Evolutionary conservation across 768 basidiomycete species (phyloP), one percentile per base, ranked within the genome.

Genomic region (Russula virescens): DNA sequence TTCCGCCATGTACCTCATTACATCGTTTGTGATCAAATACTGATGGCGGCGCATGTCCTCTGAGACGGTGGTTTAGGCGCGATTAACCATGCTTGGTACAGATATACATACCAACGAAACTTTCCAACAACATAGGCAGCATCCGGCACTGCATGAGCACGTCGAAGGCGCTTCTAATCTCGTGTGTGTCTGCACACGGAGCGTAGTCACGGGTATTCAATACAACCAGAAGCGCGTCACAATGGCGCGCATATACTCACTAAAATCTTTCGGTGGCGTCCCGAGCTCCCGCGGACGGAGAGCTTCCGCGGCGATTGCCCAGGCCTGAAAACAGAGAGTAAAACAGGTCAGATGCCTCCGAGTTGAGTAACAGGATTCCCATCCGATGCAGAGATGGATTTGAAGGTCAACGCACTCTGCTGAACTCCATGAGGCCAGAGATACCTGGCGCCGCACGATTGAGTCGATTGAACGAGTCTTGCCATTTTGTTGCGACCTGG

Each of bases 401-500:
- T 31, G 31, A 31, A 26, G 2, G 43, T 14, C 10, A 1, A 56
- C 54, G 48, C 60, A 84, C 86, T 72, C 83, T 77, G 65, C 84
- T 86, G 69, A 84, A 87, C 10, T 74, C 73, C 72, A 88, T 75
- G 19, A 88, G 76, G 10, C 87, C 87, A 11, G 83, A 75, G 60
- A 88, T 86, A 10, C 86, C 87, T 42, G 79, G 80, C 40, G 82
- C 77, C 16, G 75, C 72, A 31, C 79, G 76, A 68, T 88, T 88
- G 52, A 88, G 75, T 18, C 84, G 80, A n/a, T 77, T 73, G 70
- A 88, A 88, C 2, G 84, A 78, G 21, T 87, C 84, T 63, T 86
- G 83, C 86, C 87, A 88, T 75, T 87, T 86, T 3, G 84, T 75
- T 19, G 82, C 80, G 10, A 88, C 84, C 70, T 88, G 86, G 1